A percentile compares a stretch with the other conserved stretches of the same genome.
phyloP scores from a whole-genome alignment of 1,139 yeast genomes.

The Hyphopichia burtonii region DNA sequence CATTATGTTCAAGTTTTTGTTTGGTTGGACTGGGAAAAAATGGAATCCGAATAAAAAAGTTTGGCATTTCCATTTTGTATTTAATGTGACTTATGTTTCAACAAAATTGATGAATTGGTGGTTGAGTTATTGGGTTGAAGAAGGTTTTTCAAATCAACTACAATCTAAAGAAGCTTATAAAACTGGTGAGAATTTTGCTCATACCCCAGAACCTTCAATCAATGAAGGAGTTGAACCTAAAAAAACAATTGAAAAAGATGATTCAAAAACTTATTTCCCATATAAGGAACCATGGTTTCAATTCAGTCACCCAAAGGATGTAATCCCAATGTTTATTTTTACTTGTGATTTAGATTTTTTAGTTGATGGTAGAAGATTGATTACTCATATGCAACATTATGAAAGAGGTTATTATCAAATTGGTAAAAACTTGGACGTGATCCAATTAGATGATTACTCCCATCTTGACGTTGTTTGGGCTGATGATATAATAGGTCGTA shows the following conservation, averaged over 20 bases:
- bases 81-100: conserved; percentile 83
- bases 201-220: conserved; percentile 9
- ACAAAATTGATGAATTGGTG: conserved; percentile 89
- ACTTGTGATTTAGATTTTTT: conserved; percentile 63
- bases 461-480: conserved; percentile 62
- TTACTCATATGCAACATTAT: conserved; percentile 47
- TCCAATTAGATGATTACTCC: conserved; percentile 45
- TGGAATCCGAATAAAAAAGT: conserved; percentile 65
- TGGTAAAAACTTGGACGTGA: conserved; percentile 36
- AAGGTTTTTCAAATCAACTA: conserved; percentile 42
- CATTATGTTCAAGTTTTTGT: conserved; percentile 76
- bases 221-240: background rate
- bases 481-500: conserved; percentile 40
- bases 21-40: conserved; percentile 78
- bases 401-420: conserved; percentile 44
- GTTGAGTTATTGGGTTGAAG: conserved; percentile 50
- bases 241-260: conserved; percentile 21
- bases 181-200: conserved; percentile 24
- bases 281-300: conserved; percentile 57
- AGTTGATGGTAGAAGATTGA: conserved; percentile 63
- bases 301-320: conserved; percentile 27
- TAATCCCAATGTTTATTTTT: conserved; percentile 55
- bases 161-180: conserved; percentile 32
- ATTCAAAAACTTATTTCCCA: conserved; percentile 55
- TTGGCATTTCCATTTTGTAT: conserved; percentile 72